These are phyloP conservation scores for Xylaria sp. DNA, from an alignment of 2,329 filamentous ascomycete species.

Conservation along the genomic window DNA sequence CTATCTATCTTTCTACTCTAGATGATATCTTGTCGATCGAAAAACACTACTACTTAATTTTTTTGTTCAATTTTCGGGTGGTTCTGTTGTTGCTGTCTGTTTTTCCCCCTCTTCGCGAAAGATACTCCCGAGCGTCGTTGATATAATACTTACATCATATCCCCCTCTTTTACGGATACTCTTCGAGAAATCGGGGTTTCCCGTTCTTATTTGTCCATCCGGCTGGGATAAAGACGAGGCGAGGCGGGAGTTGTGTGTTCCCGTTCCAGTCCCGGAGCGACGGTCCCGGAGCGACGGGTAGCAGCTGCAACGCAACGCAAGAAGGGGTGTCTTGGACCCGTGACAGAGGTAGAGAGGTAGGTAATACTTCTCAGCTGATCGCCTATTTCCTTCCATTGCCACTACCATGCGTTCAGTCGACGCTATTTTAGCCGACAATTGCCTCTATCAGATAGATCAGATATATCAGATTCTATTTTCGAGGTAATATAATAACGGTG, in stretches of 20 bases:
- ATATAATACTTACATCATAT: background rate
- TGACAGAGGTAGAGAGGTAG: too few relatives aligned
- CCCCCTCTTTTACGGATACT: background rate
- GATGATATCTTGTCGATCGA: too few relatives aligned
- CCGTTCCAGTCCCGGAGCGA: constrained; percentile 1
- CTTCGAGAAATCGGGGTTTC: background rate
- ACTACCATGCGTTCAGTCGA: background rate
- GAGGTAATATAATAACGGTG: background rate
- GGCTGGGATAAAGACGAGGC: background rate
- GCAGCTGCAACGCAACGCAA: background rate
- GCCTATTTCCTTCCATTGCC: background rate
- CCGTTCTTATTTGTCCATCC: background rate
- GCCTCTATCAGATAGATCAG: background rate
- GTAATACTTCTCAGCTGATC: too few relatives aligned
- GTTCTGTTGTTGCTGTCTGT: background rate
- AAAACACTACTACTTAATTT: too few relatives aligned
- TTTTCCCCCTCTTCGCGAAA: background rate
- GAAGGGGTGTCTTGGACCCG: too few relatives aligned
- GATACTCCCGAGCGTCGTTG: constrained; percentile 1
- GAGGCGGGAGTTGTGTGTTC: background rate
- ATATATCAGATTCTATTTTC: background rate
- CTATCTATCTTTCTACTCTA: too few relatives aligned
- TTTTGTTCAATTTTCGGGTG: too few relatives aligned
- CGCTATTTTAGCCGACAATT: background rate
- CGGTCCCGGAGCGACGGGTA: constrained; percentile 3